Evolutionary conservation across 2,329 filamentous ascomycete genomes (phyloP).

Genomic region (Teratosphaeria viscida): DNA sequence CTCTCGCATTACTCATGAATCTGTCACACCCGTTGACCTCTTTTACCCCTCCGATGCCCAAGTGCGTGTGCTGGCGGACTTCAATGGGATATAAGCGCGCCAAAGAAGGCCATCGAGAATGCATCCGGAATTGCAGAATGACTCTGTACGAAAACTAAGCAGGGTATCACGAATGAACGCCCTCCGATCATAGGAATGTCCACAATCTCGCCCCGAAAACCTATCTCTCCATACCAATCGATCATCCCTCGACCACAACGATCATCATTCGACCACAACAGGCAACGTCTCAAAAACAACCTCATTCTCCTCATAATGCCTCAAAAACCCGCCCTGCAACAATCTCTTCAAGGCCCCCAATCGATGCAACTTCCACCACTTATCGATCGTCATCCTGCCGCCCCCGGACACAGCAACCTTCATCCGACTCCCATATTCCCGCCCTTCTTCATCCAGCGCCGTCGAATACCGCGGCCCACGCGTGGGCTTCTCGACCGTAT

Average conservation of each 20-base stretch:
- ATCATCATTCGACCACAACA: slow-evolving; percentile 21
- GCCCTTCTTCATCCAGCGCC: slow-evolving; percentile 50
- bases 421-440: slow-evolving; percentile 52
- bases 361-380: slow-evolving; percentile 63
- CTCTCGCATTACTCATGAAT: no score
- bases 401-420: slow-evolving; percentile 49
- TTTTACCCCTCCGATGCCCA: no score
- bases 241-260: slow-evolving; percentile 20
- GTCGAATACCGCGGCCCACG: slow-evolving; percentile 57
- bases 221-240: not conserved
- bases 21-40: no score
- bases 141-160: no score
- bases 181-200: no score
- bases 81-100: no score
- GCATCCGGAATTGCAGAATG: no score
- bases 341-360: slow-evolving; percentile 51
- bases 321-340: slow-evolving; percentile 51
- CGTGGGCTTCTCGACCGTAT: slow-evolving; percentile 55
- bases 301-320: slow-evolving; percentile 53
- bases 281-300: slow-evolving; percentile 51
- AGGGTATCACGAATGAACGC: no score
- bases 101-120: no score
- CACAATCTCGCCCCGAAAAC: no score
- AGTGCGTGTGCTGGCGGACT: no score
- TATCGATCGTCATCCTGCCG: slow-evolving; percentile 54